These are phyloP conservation scores for Ettlia oleoabundans DNA, from an alignment of 139 green algal genomes.

Conservation along the genomic window DNA sequence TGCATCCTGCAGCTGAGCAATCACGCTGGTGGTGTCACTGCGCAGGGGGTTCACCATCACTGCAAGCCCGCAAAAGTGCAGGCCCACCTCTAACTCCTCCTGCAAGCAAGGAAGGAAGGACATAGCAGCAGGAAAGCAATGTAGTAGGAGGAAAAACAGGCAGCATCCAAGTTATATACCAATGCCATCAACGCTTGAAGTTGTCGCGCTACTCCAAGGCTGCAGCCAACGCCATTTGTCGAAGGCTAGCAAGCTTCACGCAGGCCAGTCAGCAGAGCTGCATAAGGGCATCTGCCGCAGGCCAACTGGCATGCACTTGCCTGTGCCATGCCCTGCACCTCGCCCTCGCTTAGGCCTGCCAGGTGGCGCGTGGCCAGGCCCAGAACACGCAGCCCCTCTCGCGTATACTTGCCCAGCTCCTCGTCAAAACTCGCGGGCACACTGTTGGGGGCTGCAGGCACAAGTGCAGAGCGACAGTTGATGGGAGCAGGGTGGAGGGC, in stretches of 20 bases:
- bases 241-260: not conserved
- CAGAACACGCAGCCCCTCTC: slow-evolving; percentile 85
- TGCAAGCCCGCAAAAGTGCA: slow-evolving; percentile 83
- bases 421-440: slow-evolving; percentile 68
- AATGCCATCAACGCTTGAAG: no score
- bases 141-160: no score
- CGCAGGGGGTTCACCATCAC: slow-evolving; percentile 91
- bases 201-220: no score
- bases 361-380: slow-evolving; percentile 81
- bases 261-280: not conserved
- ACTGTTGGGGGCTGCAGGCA: slow-evolving; percentile 23
- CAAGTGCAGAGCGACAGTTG: not conserved
- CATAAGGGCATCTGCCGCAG: not conserved
- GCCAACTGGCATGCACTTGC: not conserved
- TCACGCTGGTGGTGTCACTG: slow-evolving; percentile 71
- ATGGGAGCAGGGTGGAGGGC: not conserved
- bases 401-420: slow-evolving; percentile 61
- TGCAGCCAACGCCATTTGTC: no score
- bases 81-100: slow-evolving; percentile 65
- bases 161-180: no score
- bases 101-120: slow-evolving; percentile 56
- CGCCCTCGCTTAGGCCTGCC: slow-evolving; percentile 38
- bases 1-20: slow-evolving; percentile 66
- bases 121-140: not conserved
- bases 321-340: slow-evolving; percentile 41